Base-by-base conservation (phyloP, 1,284 basidiomycete genomes). In the Kalmanozyma brasiliensis region DNA sequence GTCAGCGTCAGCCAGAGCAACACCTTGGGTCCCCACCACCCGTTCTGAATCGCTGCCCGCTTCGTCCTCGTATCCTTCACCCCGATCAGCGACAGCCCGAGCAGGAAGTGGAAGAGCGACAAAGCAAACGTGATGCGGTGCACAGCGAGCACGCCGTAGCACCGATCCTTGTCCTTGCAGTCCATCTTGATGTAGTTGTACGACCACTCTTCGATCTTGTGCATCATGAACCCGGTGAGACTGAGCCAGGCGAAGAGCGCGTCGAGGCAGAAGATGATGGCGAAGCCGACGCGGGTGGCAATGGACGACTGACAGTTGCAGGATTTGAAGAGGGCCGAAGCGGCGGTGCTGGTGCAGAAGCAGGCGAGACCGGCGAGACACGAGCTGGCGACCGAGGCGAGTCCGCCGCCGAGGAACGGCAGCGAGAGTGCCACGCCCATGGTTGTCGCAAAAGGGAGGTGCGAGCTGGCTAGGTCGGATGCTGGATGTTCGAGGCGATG, bases 221-320 rank as follows among this genome's bases (percentile, higher is more conserved):
- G 87, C 72, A 96, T 93, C 42, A 91, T 91, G 55, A 91, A 87
- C 55, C 91, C 90, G 11, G 93, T 93, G 82, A 94, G 90, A 88
- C 96, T 96, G 24, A 96, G 84, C 91, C 95, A 98, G 33, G 96
- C 94, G 49, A 98, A 84, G 83, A 97, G 90, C n/a, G 94, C 96
- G 80, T 96, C 95, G 47, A 98, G 84, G 47, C 90, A 90, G 84
- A 98, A 96, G 83, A 98, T 95, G 80, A 98, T 88, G 19, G 93
- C 93, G 84, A 94, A 98, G 35, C 95, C 95, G 59, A 98, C 90
- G 78, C 95, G 90, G 33, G 95, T 98, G 0, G 95, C 95, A 73
- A 98, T 98, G 1, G 93, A 96, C 10, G 93, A 96, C 82, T 98
- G 97, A 85, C 95, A 98, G 83, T 98, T 98, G 84, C 95, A 98